Evolutionary conservation across 2,329 filamentous ascomycete species (phyloP).

Genomic region (Chlorencoelia australis): DNA sequence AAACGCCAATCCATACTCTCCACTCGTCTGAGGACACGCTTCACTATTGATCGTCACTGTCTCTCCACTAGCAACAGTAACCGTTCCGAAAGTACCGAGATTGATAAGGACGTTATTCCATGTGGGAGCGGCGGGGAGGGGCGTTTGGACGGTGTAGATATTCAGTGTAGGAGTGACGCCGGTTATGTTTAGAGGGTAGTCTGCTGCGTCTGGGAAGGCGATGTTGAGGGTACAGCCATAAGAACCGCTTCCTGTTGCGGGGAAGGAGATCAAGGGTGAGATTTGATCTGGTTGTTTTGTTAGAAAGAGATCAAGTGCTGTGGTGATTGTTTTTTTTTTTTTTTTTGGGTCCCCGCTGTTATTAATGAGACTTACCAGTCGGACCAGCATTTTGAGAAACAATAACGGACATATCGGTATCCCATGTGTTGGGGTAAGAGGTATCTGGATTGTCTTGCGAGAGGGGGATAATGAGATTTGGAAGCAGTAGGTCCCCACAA

Average conservation of each 20-base stretch:
- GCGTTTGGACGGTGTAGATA: constrained; percentile 4
- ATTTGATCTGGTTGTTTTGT: neutral
- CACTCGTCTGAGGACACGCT: constrained; percentile 1
- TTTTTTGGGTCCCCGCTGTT: too few species aligned
- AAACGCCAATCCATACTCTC: constrained; percentile 6
- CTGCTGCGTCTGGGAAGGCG: neutral
- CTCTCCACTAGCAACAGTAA: constrained; percentile 3
- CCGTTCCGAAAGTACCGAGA: constrained; percentile 4
- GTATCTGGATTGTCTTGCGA: constrained; percentile 2
- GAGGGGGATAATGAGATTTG: constrained; percentile 4
- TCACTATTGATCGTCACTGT: constrained; percentile 4
- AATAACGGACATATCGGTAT: neutral
- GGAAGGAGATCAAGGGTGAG: constrained; percentile 2
- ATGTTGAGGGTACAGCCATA: constrained; percentile 4
- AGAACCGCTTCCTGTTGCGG: neutral
- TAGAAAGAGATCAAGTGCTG: neutral
- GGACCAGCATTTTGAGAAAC: constrained; percentile 2
- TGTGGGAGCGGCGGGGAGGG: constrained; percentile 1
- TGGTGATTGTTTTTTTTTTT: neutral
- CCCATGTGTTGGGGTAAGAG: neutral
- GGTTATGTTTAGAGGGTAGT: neutral
- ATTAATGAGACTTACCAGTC: neutral
- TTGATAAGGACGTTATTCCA: constrained; percentile 7
- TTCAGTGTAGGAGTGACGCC: constrained; percentile 5
- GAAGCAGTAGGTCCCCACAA: constrained; percentile 1